Base-by-base conservation (phyloP, 2,329 filamentous ascomycete genomes). In the Ophiostoma australiae region DNA sequence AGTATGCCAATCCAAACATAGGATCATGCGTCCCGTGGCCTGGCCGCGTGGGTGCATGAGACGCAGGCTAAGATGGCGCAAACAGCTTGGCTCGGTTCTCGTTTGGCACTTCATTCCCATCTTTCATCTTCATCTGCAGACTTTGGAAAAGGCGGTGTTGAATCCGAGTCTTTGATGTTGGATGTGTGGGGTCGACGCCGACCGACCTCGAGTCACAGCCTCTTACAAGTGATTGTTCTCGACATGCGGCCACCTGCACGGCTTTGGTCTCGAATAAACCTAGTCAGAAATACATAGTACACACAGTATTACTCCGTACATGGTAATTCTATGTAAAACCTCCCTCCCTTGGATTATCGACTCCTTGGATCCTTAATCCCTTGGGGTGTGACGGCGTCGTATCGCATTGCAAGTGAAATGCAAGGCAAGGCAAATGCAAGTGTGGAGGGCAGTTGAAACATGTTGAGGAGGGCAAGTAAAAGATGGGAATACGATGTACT, bases 1-100 rank as follows among this genome's bases (percentile, higher is more conserved):
- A 17, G 35, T 10, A 13, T 27, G 4, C 5, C 17, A 39, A 13
- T 1, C 23, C 33, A 39, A 39, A 39, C 1, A 20, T 37, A 20
- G 61, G 35, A 66, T 66, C 63, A 66, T 66, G 63, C 63, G 63
- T 39, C 63, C 63, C 35, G 63, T 66, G 63, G 33, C 13, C 58
- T n/a, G 61, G 33, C 35, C 20, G 33, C 63, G 63, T 65, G 63
- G 63, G 20, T 23, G 63, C 63, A 39, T 39, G 35, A 11, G 20
- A 41, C 3, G 20, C 63, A 23, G 23, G 63, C 61, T 37, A 66
- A 39, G 33, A 66, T 66, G 63, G 33, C 63, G 63, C 33, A 66
- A 65, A 35, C 31, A 35, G 61, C 63, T 66, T 39, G 63, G 63
- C 63, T 39, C 27, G 55, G 17, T 20, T 37, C 63, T 66, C 15